A percentile compares a stretch with the other conserved stretches of the same genome.
Evolutionary conservation across 805 yeast species (phyloP).

Genomic region (Nadsonia fulvescens): DNA sequence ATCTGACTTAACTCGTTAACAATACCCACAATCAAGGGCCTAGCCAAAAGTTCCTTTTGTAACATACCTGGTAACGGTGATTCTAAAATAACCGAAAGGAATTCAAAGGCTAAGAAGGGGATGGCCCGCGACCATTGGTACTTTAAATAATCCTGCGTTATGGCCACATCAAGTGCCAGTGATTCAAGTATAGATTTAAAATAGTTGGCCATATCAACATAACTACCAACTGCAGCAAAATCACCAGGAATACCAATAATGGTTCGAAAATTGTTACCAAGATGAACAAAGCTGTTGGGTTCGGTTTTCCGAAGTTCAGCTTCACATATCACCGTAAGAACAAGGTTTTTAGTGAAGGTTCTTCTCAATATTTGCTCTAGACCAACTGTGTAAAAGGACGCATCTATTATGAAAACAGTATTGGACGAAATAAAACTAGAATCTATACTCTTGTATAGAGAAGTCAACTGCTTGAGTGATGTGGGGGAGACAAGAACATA

Average conservation of each 20-base stretch:
- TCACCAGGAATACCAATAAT: slow-evolving; percentile 4
- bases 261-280: slow-evolving; percentile 5
- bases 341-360: slow-evolving; percentile 9
- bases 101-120: slow-evolving; percentile 61
- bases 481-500: slow-evolving; percentile 6
- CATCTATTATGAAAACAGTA: slow-evolving; percentile 10
- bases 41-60: slow-evolving; percentile 53
- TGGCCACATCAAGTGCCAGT: slow-evolving; percentile 11
- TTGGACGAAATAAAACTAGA: slow-evolving; percentile 8
- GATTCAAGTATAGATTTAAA: slow-evolving; percentile 9
- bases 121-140: slow-evolving; percentile 75
- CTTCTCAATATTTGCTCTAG: slow-evolving; percentile 7
- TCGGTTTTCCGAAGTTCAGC: slow-evolving; percentile 7
- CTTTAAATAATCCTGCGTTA: slow-evolving; percentile 7
- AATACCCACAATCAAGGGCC: slow-evolving; percentile 69
- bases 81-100: slow-evolving; percentile 59
- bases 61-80: slow-evolving; percentile 42
- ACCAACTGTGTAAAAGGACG: slow-evolving; percentile 8
- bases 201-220: slow-evolving; percentile 5
- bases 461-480: slow-evolving; percentile 6
- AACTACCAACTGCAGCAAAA: slow-evolving; percentile 3
- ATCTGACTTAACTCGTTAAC: slow-evolving; percentile 58
- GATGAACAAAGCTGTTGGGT: slow-evolving; percentile 5
- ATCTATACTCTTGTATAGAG: slow-evolving; percentile 6
- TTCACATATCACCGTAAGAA: slow-evolving; percentile 7